Conservation (phyloP, 2,329 filamentous ascomycete genomes). For the Xylariaceae sp. region DNA sequence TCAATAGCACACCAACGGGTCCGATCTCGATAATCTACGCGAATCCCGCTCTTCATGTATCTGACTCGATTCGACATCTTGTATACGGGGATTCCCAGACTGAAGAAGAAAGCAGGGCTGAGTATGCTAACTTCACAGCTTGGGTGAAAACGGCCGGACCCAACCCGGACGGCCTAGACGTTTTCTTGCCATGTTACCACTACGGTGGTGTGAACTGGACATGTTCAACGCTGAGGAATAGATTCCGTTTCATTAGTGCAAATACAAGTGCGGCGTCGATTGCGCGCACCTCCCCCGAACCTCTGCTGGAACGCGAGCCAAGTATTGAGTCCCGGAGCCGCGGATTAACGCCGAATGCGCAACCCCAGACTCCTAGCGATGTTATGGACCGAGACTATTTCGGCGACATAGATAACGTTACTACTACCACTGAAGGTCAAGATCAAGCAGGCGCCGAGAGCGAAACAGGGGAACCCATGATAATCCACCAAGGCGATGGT, state of each 20-base stretch:
- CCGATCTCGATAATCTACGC: conserved; percentile 62
- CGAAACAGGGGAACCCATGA: conserved; percentile 21
- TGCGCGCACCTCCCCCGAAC: conserved; percentile 38
- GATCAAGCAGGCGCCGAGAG: conserved; percentile 17
- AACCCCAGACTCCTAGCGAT: conserved; percentile 33
- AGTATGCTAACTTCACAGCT: conserved; percentile 61
- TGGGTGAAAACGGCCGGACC: conserved; percentile 61
- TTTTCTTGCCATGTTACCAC: conserved; percentile 49
- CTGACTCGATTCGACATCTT: conserved; percentile 51
- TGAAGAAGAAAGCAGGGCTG: conserved; percentile 38
- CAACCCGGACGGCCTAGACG: conserved; percentile 49
- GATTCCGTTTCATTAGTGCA: conserved; percentile 66
- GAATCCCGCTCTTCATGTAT: conserved; percentile 62
- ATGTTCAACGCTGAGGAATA: conserved; percentile 63
- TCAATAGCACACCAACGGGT: conserved; percentile 47
- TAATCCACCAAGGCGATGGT: conserved; percentile 18
- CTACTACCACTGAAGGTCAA: conserved; percentile 17
- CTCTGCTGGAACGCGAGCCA: conserved; percentile 34
- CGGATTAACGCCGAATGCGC: conserved; percentile 34
- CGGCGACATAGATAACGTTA: conserved; percentile 21
- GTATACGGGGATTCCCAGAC: conserved; percentile 48
- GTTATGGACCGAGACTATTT: conserved; percentile 32
- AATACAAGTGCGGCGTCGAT: conserved; percentile 37
- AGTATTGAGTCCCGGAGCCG: conserved; percentile 34
- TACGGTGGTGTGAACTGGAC: conserved; percentile 69